Base-by-base conservation (phyloP, 2,329 filamentous ascomycete genomes). In the Torrubiellomyces zombiae region DNA sequence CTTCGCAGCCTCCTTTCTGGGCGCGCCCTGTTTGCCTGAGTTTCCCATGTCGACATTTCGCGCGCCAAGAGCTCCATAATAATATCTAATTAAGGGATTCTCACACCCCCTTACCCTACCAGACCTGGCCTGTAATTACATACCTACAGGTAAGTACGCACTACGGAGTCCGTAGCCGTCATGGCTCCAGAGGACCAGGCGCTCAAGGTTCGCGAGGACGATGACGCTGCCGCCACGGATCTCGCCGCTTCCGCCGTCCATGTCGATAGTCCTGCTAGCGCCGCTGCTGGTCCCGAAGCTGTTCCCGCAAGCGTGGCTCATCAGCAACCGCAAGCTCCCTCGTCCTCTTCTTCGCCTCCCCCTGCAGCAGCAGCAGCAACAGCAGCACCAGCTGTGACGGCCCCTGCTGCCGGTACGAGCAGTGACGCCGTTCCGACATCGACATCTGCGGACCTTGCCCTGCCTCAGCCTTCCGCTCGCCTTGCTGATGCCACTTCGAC, bases 31-130 rank as follows among this genome's bases (percentile, higher is more conserved):
- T n/a, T n/a, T n/a, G n/a, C n/a, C n/a, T 44, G 23, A 29, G 24
- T 19, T 23, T 25, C 29, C 31, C 39, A 45, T 45, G 36, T 45
- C 38, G 34, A 34, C 30, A n/a, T n/a, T n/a, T n/a, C n/a, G n/a
- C n/a, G n/a, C n/a, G n/a, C 39, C 38, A 34, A 33, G 32, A 40
- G 45, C 45, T 47, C 45, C 46, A 49, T 48, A 48, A 49, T 45
- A 44, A 35, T 39, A 44, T 40, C 36, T 43, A 45, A 45, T 47
- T 44, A 45, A 45, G 46, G 42, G 26, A 33, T 26, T 24, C 22
- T 21, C 26, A 24, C 20, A 16, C 25, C 16, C 20, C 16, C 25
- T 14, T 19, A 25, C 16, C 15, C 20, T n/a, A n/a, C n/a, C n/a
- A n/a, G n/a, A n/a, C n/a, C n/a, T n/a, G n/a, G n/a, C n/a, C n/a